These are phyloP conservation scores for Aureobasidium sp. DNA, from an alignment of 2,329 filamentous ascomycete species.

Conservation along the genomic window DNA sequence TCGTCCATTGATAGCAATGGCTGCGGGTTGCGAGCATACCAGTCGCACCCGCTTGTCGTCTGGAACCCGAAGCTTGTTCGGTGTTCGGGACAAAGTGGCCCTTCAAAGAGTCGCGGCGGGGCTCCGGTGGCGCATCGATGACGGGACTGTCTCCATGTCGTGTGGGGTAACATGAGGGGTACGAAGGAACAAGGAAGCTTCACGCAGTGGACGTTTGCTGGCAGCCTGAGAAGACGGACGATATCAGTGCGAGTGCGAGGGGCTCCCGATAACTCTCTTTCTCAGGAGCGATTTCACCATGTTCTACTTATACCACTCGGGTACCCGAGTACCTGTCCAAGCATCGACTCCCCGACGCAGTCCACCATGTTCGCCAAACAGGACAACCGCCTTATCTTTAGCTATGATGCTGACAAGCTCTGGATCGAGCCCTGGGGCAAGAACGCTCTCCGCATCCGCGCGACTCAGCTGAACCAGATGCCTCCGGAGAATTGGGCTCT, in stretches of 20 bases:
- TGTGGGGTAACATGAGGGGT: background rate
- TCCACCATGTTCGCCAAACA: slow-evolving; percentile 33
- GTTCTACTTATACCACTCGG: background rate
- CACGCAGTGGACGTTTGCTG: background rate
- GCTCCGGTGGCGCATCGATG: background rate
- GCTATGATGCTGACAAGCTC: slow-evolving; percentile 43
- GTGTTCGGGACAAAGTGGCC: background rate
- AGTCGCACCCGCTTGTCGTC: background rate
- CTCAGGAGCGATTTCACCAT: background rate
- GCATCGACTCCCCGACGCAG: background rate
- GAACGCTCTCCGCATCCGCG: slow-evolving; percentile 41
- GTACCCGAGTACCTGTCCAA: background rate
- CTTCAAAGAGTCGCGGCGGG: background rate
- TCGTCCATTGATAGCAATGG: too few relatives aligned
- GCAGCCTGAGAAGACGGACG: background rate
- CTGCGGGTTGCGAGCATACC: background rate
- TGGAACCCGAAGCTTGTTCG: background rate
- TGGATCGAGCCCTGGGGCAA: slow-evolving; percentile 44
- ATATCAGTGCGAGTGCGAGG: background rate
- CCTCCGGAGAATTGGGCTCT: slow-evolving; percentile 37
- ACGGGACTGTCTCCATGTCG: background rate
- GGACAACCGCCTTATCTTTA: slow-evolving; percentile 52
- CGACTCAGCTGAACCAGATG: slow-evolving; percentile 34
- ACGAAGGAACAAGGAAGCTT: background rate
- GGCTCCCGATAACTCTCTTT: background rate